Evolutionary conservation across 1,139 yeast species (phyloP).

Genomic region (Pichia sp.): DNA sequence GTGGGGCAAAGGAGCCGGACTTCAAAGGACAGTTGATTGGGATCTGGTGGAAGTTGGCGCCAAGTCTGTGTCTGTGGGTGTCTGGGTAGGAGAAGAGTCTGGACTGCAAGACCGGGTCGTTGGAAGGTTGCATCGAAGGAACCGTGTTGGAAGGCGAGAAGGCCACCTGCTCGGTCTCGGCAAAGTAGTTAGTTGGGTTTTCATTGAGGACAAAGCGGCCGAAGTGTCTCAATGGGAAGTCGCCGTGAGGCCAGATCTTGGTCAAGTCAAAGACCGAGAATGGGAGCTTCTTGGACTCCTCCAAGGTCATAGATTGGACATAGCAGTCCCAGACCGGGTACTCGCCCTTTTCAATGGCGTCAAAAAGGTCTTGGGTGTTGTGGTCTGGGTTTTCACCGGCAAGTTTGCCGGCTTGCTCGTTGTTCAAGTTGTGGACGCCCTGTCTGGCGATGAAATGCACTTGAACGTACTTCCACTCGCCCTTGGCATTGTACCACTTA

Average conservation of each 20-base stretch:
- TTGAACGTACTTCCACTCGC: constrained; percentile 63
- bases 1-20: constrained; percentile 44
- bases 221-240: constrained; percentile 70
- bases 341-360: constrained; percentile 55
- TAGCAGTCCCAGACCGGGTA: constrained; percentile 62
- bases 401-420: constrained; percentile 53
- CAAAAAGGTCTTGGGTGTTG: constrained; percentile 53
- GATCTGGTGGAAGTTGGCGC: constrained; percentile 65
- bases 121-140: constrained; percentile 79
- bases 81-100: constrained; percentile 83
- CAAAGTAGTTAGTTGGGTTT: constrained; percentile 74
- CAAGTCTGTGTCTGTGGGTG: constrained; percentile 70
- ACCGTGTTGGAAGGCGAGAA: constrained; percentile 81
- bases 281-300: constrained; percentile 56
- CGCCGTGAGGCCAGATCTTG: constrained; percentile 76
- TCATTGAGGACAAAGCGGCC: constrained; percentile 67
- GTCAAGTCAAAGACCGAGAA: constrained; percentile 67
- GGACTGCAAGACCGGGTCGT: constrained; percentile 83
- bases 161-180: constrained; percentile 79
- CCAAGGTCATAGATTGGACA: constrained; percentile 69
- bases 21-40: constrained; percentile 67
- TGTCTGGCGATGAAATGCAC: constrained; percentile 60
- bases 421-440: constrained; percentile 54
- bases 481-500: constrained; percentile 63
- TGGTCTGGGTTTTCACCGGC: constrained; percentile 62